phyloP scores from a whole-genome alignment of 441 rosid genomes.

The Populus tomentosa region DNA sequence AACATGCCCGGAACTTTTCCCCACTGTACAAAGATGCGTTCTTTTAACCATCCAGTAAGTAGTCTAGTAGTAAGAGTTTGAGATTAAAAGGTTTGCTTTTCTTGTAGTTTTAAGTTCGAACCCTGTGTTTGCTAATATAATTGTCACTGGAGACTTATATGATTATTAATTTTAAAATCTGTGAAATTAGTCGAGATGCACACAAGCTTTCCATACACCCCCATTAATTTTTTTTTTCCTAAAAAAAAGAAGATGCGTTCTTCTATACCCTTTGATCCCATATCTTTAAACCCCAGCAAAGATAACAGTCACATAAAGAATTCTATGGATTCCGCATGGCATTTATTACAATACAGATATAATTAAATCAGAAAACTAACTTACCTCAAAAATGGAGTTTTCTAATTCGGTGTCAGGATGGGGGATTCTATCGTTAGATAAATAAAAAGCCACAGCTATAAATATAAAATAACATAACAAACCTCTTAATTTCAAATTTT shows the following conservation, averaged over 20 bases:
- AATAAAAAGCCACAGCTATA: conserved; percentile 4
- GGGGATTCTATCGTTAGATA: conserved; percentile 23
- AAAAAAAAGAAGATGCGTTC: conserved; percentile 36
- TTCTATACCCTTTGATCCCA: conserved; percentile 63
- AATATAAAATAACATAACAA: neutral
- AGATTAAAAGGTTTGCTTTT: too few relatives aligned
- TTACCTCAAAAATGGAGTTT: conserved; percentile 22
- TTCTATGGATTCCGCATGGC: neutral
- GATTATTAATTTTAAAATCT: too few relatives aligned
- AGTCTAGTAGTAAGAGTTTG: too few relatives aligned
- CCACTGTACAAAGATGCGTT: conserved; percentile 69
- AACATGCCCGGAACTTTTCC: conserved; percentile 74
- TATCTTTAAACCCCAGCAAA: conserved; percentile 31
- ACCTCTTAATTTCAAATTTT: too few relatives aligned
- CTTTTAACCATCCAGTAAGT: neutral
- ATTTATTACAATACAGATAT: neutral
- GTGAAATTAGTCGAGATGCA: too few relatives aligned
- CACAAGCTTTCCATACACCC: too few relatives aligned
- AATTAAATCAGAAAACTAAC: neutral
- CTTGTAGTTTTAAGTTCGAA: too few relatives aligned
- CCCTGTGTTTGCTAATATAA: too few relatives aligned
- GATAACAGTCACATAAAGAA: neutral
- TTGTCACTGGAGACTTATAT: too few relatives aligned
- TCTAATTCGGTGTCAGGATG: conserved; percentile 27
- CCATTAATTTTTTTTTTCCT: too few relatives aligned